Percentiles rank a stretch among this genome's conserved stretches.
Evolutionary conservation across 257 asterid species (phyloP).

Genomic region (Nicotiana undulata): DNA sequence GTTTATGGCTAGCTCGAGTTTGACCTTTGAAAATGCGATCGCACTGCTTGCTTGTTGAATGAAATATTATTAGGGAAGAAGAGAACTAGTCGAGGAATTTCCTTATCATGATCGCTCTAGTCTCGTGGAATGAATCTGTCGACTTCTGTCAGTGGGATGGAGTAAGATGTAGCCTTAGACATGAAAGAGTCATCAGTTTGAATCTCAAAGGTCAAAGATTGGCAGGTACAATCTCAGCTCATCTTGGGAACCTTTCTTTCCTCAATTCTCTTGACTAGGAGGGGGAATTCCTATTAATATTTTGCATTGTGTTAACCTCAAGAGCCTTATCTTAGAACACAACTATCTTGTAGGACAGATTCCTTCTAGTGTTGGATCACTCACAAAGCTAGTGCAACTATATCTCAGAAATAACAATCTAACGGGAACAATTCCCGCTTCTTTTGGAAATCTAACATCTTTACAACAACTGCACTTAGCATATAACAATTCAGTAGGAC

Average conservation of each 20-base stretch:
- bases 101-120: too few species aligned
- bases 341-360: constrained; percentile 19
- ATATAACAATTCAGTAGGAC: constrained; percentile 25
- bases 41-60: too few species aligned
- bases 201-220: constrained; percentile 20
- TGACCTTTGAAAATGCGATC: too few species aligned
- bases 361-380: constrained; percentile 11
- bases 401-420: constrained; percentile 36
- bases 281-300: constrained; percentile 27
- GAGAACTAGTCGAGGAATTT: too few species aligned
- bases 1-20: too few species aligned
- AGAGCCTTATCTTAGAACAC: constrained; percentile 20
- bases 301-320: constrained; percentile 19
- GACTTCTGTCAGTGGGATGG: constrained; percentile 42
- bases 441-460: constrained; percentile 39
- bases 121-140: constrained; percentile 27
- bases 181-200: constrained; percentile 23
- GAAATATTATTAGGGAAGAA: too few species aligned
- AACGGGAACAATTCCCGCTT: constrained; percentile 34
- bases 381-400: constrained; percentile 8
- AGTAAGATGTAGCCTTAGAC: constrained; percentile 17
- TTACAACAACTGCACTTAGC: constrained; percentile 27
- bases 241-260: constrained; percentile 33
- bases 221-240: constrained; percentile 30
- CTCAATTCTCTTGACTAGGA: constrained; percentile 17